Evolutionary conservation across 371 early-diverging fungal species (phyloP).

Genomic region (Fennellomyces sp.): DNA sequence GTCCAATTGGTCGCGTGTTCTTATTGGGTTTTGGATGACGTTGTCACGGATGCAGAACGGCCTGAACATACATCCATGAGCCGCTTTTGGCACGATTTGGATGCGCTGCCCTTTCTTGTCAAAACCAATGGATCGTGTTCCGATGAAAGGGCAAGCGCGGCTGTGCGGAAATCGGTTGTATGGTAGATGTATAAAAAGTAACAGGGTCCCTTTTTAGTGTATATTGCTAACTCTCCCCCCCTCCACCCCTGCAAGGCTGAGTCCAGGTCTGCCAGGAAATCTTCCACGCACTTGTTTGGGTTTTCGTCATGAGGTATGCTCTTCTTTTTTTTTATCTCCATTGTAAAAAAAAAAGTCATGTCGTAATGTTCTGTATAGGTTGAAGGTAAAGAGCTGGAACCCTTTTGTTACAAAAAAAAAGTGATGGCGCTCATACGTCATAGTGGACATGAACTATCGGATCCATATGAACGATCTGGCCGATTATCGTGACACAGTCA

Average conservation of each 20-base stretch:
- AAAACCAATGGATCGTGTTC: slow-evolving; percentile 56
- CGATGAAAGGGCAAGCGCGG: slow-evolving; percentile 77
- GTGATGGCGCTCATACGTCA: not conserved
- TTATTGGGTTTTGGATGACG: slow-evolving; percentile 23
- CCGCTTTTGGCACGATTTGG: slow-evolving; percentile 74
- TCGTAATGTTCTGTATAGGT: slow-evolving; percentile 25
- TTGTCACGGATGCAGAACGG: slow-evolving; percentile 27
- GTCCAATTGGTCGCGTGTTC: slow-evolving; percentile 55
- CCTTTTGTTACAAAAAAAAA: not conserved
- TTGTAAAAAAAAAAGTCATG: slow-evolving; percentile 12
- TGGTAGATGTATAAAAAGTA: slow-evolving; percentile 36
- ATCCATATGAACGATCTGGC: slow-evolving; percentile 61
- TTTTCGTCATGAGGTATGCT: slow-evolving; percentile 44
- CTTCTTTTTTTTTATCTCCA: too few relatives aligned
- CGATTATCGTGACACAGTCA: slow-evolving; percentile 63
- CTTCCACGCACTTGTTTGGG: slow-evolving; percentile 12
- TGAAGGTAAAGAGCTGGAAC: slow-evolving; percentile 31
- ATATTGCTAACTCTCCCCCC: not conserved
- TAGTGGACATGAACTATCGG: slow-evolving; percentile 67
- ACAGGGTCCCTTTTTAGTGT: too few relatives aligned
- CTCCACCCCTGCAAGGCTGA: too few relatives aligned
- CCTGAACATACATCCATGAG: slow-evolving; percentile 42
- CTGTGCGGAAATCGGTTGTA: slow-evolving; percentile 68
- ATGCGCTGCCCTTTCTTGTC: slow-evolving; percentile 71
- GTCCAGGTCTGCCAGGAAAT: slow-evolving; percentile 70